These are phyloP conservation scores for Aethionema arabicum DNA, from an alignment of 345 rosid species.

Conservation along the genomic window DNA sequence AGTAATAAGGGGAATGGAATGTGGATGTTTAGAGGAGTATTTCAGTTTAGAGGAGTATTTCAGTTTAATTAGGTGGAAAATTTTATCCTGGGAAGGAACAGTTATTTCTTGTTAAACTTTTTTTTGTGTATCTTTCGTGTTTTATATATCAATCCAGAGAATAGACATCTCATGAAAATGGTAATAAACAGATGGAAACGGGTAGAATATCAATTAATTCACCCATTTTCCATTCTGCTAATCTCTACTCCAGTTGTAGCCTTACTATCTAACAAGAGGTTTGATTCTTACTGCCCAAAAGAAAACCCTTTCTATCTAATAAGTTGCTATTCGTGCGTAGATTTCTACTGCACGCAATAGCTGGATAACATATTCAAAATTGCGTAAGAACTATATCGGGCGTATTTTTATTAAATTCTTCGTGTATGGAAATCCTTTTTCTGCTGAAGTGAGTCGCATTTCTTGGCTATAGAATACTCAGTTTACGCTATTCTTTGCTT, in stretches of 20 bases:
- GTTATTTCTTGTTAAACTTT: conserved; percentile 1
- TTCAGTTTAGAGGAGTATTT: conserved; percentile 2
- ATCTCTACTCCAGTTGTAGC: conserved; percentile 7
- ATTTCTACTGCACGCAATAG: neutral
- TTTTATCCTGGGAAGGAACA: neutral
- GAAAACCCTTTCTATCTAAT: conserved; percentile 2
- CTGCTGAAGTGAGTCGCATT: conserved; percentile 12
- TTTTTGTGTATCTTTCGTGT: conserved; percentile 1
- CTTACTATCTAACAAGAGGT: conserved; percentile 14
- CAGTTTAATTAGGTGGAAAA: neutral
- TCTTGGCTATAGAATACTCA: conserved; percentile 2
- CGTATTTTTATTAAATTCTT: neutral
- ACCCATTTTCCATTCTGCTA: conserved; percentile 1
- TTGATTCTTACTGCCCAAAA: conserved; percentile 8
- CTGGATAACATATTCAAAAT: conserved; percentile 12
- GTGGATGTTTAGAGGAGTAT: conserved; percentile 9
- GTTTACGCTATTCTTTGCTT: neutral
- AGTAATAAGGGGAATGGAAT: neutral
- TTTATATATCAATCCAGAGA: neutral
- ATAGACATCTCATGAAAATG: conserved; percentile 5
- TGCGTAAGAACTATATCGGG: conserved; percentile 7
- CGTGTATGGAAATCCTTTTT: conserved; percentile 3
- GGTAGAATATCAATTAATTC: neutral
- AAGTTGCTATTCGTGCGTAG: neutral
- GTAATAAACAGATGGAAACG: conserved; percentile 4